Conservation (phyloP, 176 grass and related monocot species). For the Thinopyrum elongatum region DNA sequence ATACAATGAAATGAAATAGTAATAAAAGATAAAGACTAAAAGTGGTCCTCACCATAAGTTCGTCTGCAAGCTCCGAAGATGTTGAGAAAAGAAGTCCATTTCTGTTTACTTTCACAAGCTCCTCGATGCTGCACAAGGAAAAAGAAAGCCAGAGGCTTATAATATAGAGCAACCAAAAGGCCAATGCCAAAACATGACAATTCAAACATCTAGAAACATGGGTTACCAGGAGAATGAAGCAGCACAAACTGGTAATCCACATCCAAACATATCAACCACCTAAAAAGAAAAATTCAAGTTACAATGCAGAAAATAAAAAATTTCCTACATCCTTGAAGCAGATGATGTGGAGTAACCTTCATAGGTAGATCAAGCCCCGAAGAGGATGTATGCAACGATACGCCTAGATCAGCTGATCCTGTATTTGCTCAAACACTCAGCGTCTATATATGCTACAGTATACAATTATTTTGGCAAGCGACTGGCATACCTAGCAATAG, state of each 20-base stretch:
- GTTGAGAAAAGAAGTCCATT: conserved; percentile 94
- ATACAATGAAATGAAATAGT: conserved; percentile 13
- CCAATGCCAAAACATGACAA: conserved; percentile 7
- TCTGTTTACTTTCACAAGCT: conserved; percentile 83
- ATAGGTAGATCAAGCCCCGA: conserved; percentile 94
- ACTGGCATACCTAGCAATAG: conserved; percentile 68
- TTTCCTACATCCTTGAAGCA: background rate
- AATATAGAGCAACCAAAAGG: conserved; percentile 7
- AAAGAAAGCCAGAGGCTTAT: conserved; percentile 10
- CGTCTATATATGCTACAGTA: background rate
- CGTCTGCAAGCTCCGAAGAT: conserved; percentile 90
- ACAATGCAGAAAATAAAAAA: conserved; percentile 15
- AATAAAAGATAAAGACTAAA: background rate
- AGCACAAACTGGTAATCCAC: conserved; percentile 95
- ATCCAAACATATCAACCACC: conserved; percentile 99
- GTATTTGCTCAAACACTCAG: conserved; percentile 32
- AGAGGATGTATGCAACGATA: conserved; percentile 91
- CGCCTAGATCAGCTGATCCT: conserved; percentile 93
- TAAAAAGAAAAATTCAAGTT: conserved; percentile 29
- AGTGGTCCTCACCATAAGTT: conserved; percentile 68
- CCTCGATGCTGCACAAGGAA: conserved; percentile 63
- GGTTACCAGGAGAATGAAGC: conserved; percentile 94
- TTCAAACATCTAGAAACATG: conserved; percentile 28
- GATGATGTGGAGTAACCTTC: conserved; percentile 56
- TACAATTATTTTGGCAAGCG: conserved; percentile 10